These are phyloP conservation scores for Glycine tomentella DNA, from an alignment of 306 rosid genomes.

Conservation along the genomic window DNA sequence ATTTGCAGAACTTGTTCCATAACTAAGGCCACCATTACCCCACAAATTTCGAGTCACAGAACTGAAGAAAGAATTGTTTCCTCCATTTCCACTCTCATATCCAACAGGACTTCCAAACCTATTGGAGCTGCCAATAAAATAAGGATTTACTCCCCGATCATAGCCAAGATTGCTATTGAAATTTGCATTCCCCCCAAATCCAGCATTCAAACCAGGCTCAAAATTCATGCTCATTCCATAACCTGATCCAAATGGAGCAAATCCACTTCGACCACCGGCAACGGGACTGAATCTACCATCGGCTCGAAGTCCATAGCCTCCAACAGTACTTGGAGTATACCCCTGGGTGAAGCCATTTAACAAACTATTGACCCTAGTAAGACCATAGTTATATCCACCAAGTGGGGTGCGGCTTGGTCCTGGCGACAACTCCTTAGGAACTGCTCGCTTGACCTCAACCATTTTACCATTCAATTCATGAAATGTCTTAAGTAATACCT, in stretches of 20 bases:
- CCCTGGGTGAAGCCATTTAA: constrained; percentile 87
- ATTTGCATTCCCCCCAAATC: constrained; percentile 81
- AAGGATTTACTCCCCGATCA: constrained; percentile 85
- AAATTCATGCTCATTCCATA: constrained; percentile 87
- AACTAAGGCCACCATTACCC: constrained; percentile 83
- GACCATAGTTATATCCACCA: constrained; percentile 74
- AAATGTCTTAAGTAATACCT: constrained; percentile 82
- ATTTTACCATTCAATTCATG: constrained; percentile 97
- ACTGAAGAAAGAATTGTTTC: constrained; percentile 83
- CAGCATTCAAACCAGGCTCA: constrained; percentile 82
- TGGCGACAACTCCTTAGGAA: constrained; percentile 96
- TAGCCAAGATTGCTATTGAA: constrained; percentile 71
- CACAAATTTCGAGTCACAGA: constrained; percentile 80
- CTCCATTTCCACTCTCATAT: constrained; percentile 78
- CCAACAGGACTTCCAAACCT: constrained; percentile 71
- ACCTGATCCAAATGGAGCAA: constrained; percentile 81
- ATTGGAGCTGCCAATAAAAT: constrained; percentile 73
- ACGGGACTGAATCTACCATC: constrained; percentile 93
- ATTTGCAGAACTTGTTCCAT: constrained; percentile 72
- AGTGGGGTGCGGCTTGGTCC: constrained; percentile 89
- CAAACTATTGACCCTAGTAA: constrained; percentile 84
- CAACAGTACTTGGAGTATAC: constrained; percentile 72
- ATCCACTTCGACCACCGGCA: constrained; percentile 81
- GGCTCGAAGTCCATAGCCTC: constrained; percentile 82
- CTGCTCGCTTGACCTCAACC: constrained; percentile 99